These are phyloP conservation scores for Mucor ambiguus DNA, from an alignment of 371 early-diverging fungal species.

Conservation along the genomic window DNA sequence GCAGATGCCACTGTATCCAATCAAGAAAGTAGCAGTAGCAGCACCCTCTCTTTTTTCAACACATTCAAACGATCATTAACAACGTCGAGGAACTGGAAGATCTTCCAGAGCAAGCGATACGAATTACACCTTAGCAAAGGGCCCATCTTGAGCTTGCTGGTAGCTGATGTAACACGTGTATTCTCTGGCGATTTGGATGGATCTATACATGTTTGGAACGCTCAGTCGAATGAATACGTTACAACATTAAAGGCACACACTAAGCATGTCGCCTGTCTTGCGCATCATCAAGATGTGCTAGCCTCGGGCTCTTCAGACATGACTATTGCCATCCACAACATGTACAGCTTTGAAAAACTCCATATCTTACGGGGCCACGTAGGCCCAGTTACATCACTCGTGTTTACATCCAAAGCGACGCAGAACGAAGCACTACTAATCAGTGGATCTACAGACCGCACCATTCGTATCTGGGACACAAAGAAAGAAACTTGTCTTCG, in stretches of 20 bases:
- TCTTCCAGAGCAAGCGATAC: constrained; percentile 12
- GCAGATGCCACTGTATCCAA: not conserved
- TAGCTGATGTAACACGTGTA: constrained; percentile 40
- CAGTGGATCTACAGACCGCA: constrained; percentile 78
- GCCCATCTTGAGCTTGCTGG: constrained; percentile 19
- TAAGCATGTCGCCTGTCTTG: constrained; percentile 77
- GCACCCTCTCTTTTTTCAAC: constrained; percentile 7
- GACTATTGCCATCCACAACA: constrained; percentile 30
- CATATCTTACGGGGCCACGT: constrained; percentile 9
- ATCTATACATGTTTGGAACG: constrained; percentile 77
- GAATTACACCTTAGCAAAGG: constrained; percentile 22
- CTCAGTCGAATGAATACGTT: constrained; percentile 43
- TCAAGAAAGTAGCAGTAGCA: not conserved
- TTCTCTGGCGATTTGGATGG: constrained; percentile 81
- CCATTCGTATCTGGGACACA: constrained; percentile 74
- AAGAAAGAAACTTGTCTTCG: constrained; percentile 46
- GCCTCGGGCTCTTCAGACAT: constrained; percentile 80
- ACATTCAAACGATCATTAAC: constrained; percentile 20
- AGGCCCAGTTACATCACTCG: constrained; percentile 22
- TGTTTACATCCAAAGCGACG: not conserved
- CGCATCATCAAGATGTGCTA: constrained; percentile 64
- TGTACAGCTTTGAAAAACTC: not conserved
- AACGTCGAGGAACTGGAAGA: constrained; percentile 16
- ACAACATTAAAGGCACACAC: constrained; percentile 56
- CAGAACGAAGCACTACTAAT: constrained; percentile 31